Evolutionary conservation across 805 yeast species (phyloP), one percentile per base, ranked within the genome.

Genomic region (Starmera pachycereana): DNA sequence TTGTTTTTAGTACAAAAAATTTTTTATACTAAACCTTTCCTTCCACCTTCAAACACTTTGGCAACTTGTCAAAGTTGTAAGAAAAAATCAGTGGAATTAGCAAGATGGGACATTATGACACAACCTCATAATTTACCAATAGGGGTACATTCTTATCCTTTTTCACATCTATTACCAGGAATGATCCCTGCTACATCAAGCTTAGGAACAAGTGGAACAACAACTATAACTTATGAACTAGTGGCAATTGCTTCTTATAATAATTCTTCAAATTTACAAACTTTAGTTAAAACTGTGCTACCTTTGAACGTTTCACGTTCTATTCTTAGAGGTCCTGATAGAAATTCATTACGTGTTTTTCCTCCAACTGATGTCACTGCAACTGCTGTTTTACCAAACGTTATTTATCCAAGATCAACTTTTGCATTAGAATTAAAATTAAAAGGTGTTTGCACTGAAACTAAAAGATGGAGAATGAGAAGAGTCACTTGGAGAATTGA

Each of bases 291-390:
- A 37, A 52, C 77, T 32, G 61, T 63, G 3, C 62, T 84, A 43
- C 94, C 96, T 0, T 57, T 92, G 8, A 71, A 80, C 48, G 68
- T 92, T 2, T 70, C 82, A 35, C 71, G 98, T 51, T 81, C 94
- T 42, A 75, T 90, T 28, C 58, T 85, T 19, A 66, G 86, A 36
- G 90, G 92, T 7, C 84, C 85, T 3, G 96, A 89, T 56, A 71
- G 88, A 50, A 86, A 84, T 53, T 85, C 96, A 1, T 63, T 87
- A 32, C 72, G 99, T 44, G 85, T 92, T 1, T 92, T 92, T 60
- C 98, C 98, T 1, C 97, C 99, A 8, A 90, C 97, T 0, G 84
- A 82, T 34, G 80, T 92, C 31, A 80, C 87, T 3, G 94, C 96
- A 7, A 76, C 82, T 25, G 92, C 95, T 8, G 82, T 80, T 12